These are phyloP conservation scores for Rosa hybrid DNA, from an alignment of 331 rosid species.

Conservation along the genomic window DNA sequence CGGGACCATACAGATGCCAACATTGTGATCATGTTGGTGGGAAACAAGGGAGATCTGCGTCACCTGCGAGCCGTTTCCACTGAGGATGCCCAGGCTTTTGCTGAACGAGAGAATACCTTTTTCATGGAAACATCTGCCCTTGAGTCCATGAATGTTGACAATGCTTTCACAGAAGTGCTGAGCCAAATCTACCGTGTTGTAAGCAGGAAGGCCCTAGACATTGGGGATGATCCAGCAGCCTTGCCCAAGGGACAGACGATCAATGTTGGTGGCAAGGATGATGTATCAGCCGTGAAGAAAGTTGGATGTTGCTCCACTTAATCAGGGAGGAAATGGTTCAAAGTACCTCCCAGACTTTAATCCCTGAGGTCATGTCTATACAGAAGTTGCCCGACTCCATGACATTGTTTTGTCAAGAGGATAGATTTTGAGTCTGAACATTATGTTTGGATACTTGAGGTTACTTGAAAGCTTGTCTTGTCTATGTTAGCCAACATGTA, in stretches of 20 bases:
- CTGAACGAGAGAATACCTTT: constrained; percentile 60
- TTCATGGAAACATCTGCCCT: constrained; percentile 94
- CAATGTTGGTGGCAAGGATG: constrained; percentile 65
- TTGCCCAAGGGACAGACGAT: constrained; percentile 74
- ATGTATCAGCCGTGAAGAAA: constrained; percentile 75
- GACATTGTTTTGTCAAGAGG: constrained; percentile 34
- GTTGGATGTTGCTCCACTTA: constrained; percentile 72
- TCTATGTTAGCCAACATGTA: constrained; percentile 30
- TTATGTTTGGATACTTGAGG: constrained; percentile 19
- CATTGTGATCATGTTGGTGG: constrained; percentile 81
- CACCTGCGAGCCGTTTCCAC: constrained; percentile 68
- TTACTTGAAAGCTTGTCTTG: constrained; percentile 33
- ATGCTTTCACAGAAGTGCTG: constrained; percentile 68
- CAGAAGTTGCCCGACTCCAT: constrained; percentile 31
- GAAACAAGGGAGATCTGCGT: constrained; percentile 76
- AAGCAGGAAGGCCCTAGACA: constrained; percentile 71
- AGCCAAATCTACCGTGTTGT: constrained; percentile 64
- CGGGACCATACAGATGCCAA: constrained; percentile 81
- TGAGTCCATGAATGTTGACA: constrained; percentile 75
- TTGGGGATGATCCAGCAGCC: constrained; percentile 76
- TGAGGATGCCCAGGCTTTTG: constrained; percentile 63
- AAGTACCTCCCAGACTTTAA: constrained; percentile 10
- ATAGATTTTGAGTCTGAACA: constrained; percentile 23
- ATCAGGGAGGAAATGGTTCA: constrained; percentile 17
- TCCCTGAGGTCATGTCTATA: constrained; percentile 36